phyloP scores from a whole-genome alignment of 169 alveolate species.

The Ichthyophthirius multifiliis region DNA sequence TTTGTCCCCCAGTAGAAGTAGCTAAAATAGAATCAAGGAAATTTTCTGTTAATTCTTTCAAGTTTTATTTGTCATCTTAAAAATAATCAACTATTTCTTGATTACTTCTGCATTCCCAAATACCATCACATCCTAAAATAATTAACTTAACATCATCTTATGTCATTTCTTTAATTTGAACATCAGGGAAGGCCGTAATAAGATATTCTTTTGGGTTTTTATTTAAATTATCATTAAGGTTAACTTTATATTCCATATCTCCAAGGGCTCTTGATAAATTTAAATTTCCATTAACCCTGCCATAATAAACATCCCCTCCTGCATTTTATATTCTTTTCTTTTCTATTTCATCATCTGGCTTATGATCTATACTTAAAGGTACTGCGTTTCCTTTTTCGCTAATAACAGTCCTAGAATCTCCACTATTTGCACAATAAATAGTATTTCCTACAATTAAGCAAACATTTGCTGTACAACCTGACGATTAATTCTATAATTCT shows the following conservation, averaged over 20 bases:
- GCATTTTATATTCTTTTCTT: slow-evolving; percentile 43
- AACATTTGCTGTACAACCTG: slow-evolving; percentile 81
- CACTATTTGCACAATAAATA: slow-evolving; percentile 79
- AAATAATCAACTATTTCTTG: neutral
- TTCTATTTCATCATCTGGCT: slow-evolving; percentile 63
- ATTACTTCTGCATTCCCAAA: slow-evolving; percentile 53
- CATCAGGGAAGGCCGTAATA: slow-evolving; percentile 95
- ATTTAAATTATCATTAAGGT: slow-evolving; percentile 32
- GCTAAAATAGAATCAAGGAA: neutral
- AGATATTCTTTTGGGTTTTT: slow-evolving; percentile 90
- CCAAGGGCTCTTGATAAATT: slow-evolving; percentile 97
- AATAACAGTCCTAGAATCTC: slow-evolving; percentile 76
- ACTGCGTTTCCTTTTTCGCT: slow-evolving; percentile 54
- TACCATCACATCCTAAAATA: slow-evolving; percentile 98
- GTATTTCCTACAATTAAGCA: slow-evolving; percentile 50
- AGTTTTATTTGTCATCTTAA: neutral
- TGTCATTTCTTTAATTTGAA: slow-evolving; percentile 66
- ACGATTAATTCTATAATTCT: slow-evolving; percentile 1
- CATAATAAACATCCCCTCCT: slow-evolving; percentile 50
- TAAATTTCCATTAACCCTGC: slow-evolving; percentile 80
- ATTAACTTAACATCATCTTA: slow-evolving; percentile 54
- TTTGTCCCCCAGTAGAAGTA: neutral
- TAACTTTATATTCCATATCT: slow-evolving; percentile 94
- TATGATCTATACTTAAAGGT: slow-evolving; percentile 72
- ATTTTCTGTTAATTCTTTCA: neutral